Evolutionary conservation across 768 basidiomycete species (phyloP).

Genomic region (Pisolithus microcarpus): DNA sequence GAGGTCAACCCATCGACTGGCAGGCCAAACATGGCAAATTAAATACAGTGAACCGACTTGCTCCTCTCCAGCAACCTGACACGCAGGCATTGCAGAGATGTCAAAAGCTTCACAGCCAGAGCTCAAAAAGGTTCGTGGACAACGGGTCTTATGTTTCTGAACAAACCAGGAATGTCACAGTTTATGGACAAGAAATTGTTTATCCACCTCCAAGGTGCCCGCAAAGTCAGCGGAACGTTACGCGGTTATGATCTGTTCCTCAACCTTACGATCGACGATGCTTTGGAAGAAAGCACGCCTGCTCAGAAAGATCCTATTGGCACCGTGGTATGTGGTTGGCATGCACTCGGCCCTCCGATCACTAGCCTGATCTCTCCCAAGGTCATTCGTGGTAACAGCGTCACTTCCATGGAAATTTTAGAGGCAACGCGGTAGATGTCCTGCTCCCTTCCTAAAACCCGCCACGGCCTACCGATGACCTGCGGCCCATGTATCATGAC

Average conservation of each 20-base stretch:
- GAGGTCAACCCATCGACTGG: neutral
- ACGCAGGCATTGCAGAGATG: slow-evolving; percentile 39
- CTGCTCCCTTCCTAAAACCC: neutral
- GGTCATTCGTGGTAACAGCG: slow-evolving; percentile 96
- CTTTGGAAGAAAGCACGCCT: slow-evolving; percentile 82
- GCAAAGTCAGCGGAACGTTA: slow-evolving; percentile 90
- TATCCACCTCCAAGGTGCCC: slow-evolving; percentile 87
- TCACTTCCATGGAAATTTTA: slow-evolving; percentile 89
- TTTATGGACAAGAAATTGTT: slow-evolving; percentile 99
- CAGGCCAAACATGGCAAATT: slow-evolving; percentile 29
- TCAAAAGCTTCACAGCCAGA: slow-evolving; percentile 96
- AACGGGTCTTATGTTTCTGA: slow-evolving; percentile 1
- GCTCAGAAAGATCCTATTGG: slow-evolving; percentile 89
- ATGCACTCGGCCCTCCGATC: neutral
- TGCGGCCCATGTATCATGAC: neutral
- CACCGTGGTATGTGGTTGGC: slow-evolving; percentile 64
- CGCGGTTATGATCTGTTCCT: slow-evolving; percentile 98
- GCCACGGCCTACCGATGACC: neutral
- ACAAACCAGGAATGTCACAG: slow-evolving; percentile 31
- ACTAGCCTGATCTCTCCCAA: slow-evolving; percentile 24
- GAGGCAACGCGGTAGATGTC: slow-evolving; percentile 45
- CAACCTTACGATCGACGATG: slow-evolving; percentile 96
- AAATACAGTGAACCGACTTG: slow-evolving; percentile 4
- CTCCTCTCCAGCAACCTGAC: neutral
- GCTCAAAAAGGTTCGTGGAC: slow-evolving; percentile 82